Base-by-base conservation (phyloP, 257 asterid species). In the Solanum clarkiae region DNA sequence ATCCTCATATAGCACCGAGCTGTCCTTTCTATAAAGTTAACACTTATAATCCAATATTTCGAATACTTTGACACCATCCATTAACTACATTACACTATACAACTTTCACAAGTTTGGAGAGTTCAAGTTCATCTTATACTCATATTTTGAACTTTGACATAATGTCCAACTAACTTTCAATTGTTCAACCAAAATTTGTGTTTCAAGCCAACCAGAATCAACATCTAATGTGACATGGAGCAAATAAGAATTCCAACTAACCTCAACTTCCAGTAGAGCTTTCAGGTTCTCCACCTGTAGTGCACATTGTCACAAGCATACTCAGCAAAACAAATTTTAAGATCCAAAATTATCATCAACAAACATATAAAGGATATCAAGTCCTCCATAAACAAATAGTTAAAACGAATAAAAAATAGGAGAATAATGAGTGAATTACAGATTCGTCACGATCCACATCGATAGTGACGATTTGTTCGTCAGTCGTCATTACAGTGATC, bases 241-340 rank as follows among this genome's bases (percentile, higher is more conserved):
- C 40, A 20, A 68, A 3, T 29, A 8, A 20, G 53, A 24, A 65
- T 68, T 75, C 40, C 47, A 82, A 84, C 92, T 71, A 65, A 96
- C 99, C 99, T 97, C 99, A 87, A 97, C 98, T 89, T 97, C 99
- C 88, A 97, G 90, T 62, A 97, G 89, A 87, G 98, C 98, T 91
- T 97, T 97, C 92, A 97, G 86, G 91, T 97, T 97, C 93, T 97
- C 99, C 75, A 97, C 99, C 99, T 95, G 94, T 15, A 12, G 44
- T 47, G 36, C 81, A 75, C 81, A 49, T 49, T 22, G 55, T 7
- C 4, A 49, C 62, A 75, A 75, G 49, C 81, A 75, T 45, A 16
- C 29, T 65, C 15, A 44, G 47, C 55, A 8, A 74, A 81, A 75
- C 57, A 82, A 69, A 80, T 65, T 51, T 59, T 57, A 3, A 63